Base-by-base conservation (phyloP, 2,329 filamentous ascomycete genomes). In the Graphium sp. region DNA sequence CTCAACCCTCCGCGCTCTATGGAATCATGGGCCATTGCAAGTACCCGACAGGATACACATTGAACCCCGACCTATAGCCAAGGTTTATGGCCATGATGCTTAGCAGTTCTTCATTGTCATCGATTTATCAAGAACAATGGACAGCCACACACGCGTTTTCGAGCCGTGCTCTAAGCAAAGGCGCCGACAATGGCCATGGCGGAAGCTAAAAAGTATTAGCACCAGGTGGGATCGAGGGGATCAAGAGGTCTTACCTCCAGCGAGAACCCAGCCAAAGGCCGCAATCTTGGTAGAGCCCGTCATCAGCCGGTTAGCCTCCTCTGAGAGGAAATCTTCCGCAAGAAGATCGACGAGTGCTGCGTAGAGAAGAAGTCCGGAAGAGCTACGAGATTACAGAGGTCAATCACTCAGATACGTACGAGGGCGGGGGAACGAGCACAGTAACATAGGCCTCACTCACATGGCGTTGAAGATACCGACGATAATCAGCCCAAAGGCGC, bases 391-490 rank as follows among this genome's bases (percentile, higher is more conserved):
- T 7, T 13, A 8, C 7, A 5, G 7, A 15, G 7, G 29, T 30
- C 11, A 25, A 16, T 28, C 15, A 16, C 16, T 27, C 24, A 31
- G 33, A 27, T 37, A 38, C 8, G 40, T 28, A 14, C 34, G 10
- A 8, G 23, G 15, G 17, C 18, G 10, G 13, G 13, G 14, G 14
- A 19, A 10, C 11, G 18, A 8, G 16, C 12, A 15, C 10, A 20
- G 5, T 13, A 41, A 28, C 2, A 37, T 34, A 18, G 31, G 35
- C 20, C 32, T 30, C 7, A 49, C 60, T 49, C 45, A 66, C 56
- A 76, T 74, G 16, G 71, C 67, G 39, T 76, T 76, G 48, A 74
- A 75, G 1, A 69, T 45, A 25, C 71, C 71, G 8, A 75, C 69
- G 28, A 75, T 61, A 33, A 76, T 70, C 17, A 76, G 45, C 18